Base-by-base conservation (phyloP, 176 grass and related monocot genomes). In the Eleusine coracana region DNA sequence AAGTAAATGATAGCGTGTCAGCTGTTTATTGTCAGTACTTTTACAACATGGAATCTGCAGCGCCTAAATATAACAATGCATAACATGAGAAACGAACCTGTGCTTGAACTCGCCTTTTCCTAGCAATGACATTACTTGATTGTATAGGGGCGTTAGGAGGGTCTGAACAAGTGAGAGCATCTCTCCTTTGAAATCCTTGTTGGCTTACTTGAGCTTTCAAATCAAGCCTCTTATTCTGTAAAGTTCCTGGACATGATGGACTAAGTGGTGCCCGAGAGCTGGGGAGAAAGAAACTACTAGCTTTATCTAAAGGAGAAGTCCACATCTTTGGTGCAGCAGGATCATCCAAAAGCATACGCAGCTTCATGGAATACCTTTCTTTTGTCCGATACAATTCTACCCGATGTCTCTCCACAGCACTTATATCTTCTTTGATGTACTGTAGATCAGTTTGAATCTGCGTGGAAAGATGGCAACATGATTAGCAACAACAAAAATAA, bases 381-480 rank as follows among this genome's bases (percentile, higher is more conserved):
- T 93, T 99, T 68, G 97, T 88, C 62, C 87, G 83, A 71, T 96
- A 86, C 38, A 99, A 84, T 87, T 96, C 97, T 83, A 88, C 59
- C 79, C 89, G 91, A 85, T 96, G 91, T 62, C 89, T 94, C 66
- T 99, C 91, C 77, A 99, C 93, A 34, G 85, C 72, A 36, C 81
- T 86, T 90, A 99, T 94, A 88, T 99, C 97, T 78, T 99, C 97
- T 92, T 99, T 99, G 78, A 99, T 96, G 77, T 92, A 99, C 41
- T 99, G 97, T 52, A 99, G 81, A 70, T 99, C 93, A 93, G 83
- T 96, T 92, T 99, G 97, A 77, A 99, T 94, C 97, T 99, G 87
- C 66, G 54, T 40, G 63, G 68, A 73, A 68, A 62, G 52, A 52
- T 68, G 15, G 37, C 40, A 40, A 37, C 29, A 85, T 41, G 70